Evolutionary conservation across 2,329 filamentous ascomycete genomes (phyloP).

Genomic region (Hypoxylon rubiginosum): DNA sequence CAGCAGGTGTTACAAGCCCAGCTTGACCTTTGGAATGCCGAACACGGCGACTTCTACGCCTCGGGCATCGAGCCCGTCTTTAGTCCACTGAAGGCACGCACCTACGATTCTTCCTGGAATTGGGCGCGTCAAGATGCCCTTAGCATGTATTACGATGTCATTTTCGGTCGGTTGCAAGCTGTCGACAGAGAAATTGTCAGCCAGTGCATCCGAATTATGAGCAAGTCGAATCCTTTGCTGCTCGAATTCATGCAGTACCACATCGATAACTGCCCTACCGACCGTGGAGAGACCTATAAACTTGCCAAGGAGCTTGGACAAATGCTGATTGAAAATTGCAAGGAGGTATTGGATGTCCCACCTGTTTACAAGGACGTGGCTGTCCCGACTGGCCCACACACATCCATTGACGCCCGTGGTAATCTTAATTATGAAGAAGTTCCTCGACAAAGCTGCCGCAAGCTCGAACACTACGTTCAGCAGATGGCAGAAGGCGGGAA

Average conservation of each 20-base stretch:
- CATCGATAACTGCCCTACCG: constrained; percentile 97
- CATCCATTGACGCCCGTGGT: constrained; percentile 90
- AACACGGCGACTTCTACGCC: constrained; percentile 97
- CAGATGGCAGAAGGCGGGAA: constrained; percentile 99
- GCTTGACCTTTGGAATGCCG: constrained; percentile 92
- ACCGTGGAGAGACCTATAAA: constrained; percentile 96
- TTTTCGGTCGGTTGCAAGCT: constrained; percentile 92
- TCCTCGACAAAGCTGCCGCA: constrained; percentile 88
- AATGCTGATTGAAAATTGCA: constrained; percentile 97
- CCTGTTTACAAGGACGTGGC: constrained; percentile 97
- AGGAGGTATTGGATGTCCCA: constrained; percentile 84
- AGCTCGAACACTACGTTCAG: constrained; percentile 97
- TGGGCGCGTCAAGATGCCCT: constrained; percentile 98
- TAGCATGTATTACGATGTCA: constrained; percentile 99
- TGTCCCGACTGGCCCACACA: constrained; percentile 90
- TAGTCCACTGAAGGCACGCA: constrained; percentile 90
- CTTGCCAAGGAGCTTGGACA: constrained; percentile 95
- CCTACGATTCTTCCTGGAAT: constrained; percentile 99
- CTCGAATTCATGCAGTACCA: constrained; percentile 99
- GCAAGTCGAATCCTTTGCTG: constrained; percentile 94
- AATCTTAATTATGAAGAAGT: constrained; percentile 94
- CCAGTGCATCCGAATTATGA: constrained; percentile 99
- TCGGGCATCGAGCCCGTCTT: constrained; percentile 95
- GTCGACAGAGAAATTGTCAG: constrained; percentile 98
- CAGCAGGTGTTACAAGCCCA: constrained; percentile 91